Conservation (phyloP, 768 basidiomycete species). For the Mycena leptocephala region DNA sequence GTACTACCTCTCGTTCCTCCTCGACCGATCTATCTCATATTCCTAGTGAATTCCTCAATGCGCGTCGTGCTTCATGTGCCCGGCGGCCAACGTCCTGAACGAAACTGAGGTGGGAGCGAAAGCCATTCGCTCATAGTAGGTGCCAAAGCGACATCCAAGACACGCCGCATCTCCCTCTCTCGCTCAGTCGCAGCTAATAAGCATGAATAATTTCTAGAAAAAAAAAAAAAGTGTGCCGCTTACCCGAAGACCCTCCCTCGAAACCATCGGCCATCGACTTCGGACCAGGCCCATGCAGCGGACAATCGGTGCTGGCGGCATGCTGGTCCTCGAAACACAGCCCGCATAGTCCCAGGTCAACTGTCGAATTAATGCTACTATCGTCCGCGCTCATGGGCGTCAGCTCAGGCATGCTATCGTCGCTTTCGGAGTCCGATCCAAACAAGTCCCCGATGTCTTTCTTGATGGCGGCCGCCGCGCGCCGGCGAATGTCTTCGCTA, state of each 20-base stretch:
- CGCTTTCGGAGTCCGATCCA: background rate
- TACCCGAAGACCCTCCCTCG: background rate
- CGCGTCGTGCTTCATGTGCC: background rate
- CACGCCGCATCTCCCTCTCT: background rate
- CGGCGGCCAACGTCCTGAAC: background rate
- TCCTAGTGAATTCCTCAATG: background rate
- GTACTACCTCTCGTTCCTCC: background rate
- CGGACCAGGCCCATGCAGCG: background rate
- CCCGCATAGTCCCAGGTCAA: background rate
- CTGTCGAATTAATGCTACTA: background rate
- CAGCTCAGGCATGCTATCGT: background rate
- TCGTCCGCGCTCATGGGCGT: background rate
- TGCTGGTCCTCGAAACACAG: background rate
- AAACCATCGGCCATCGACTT: no score
- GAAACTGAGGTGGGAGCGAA: background rate
- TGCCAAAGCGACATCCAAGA: background rate
- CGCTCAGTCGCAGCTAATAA: no score
- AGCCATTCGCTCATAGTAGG: background rate
- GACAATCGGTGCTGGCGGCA: background rate
- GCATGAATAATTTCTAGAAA: no score
- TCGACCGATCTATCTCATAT: background rate
- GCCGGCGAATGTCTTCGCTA: no score
- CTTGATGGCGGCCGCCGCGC: no score
- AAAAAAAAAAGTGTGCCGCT: no score
- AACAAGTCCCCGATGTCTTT: background rate